Base-by-base conservation (phyloP, 441 rosid genomes). In the Populus hybrid region DNA sequence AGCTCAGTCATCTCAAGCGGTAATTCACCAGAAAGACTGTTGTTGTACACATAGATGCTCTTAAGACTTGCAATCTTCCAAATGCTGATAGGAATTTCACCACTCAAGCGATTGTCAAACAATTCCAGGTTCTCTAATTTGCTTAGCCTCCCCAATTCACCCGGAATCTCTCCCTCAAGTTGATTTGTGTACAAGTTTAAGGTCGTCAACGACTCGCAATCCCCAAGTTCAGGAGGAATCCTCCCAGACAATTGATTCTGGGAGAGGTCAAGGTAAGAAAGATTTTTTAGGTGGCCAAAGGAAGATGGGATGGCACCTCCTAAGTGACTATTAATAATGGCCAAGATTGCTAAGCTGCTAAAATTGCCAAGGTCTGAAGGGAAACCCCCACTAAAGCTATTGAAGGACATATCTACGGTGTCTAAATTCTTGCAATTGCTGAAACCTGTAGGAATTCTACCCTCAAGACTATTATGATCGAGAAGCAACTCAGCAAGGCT, bases 41-140 rank as follows among this genome's bases (percentile, higher is more conserved):
- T 94, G 66, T 80, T 75, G 71, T 93, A 88, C 70, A 92, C 72
- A 4, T 81, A 71, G 21, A 94, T 64, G 70, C 76, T 67, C 82
- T 80, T 73, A 18, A 94, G 91, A 78, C 80, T 88, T 3, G 84
- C 85, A 80, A 91, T 90, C 85, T 82, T 91, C 95, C 97, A 94
- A 67, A 93, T 81, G 67, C 83, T 67, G 66, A 82, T 75, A 12
- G 97, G 98, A 81, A 94, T 83, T 83, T 89, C 87, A 72, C 97
- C 97, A 3, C 80, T 85, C 78, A 94, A 86, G 24, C 34, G 73
- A 78, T 93, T 93, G 23, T 6, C 28, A 79, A 90, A 91, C 86
- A 94, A 80, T 76, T 77, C 78, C 70, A 94, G 88, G 69, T 87
- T 88, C 76, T 82, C 46, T 36, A 94, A 77, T 64, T 77, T 38